phyloP scores from a whole-genome alignment of 768 basidiomycete genomes.

The Lentinula boryana region DNA sequence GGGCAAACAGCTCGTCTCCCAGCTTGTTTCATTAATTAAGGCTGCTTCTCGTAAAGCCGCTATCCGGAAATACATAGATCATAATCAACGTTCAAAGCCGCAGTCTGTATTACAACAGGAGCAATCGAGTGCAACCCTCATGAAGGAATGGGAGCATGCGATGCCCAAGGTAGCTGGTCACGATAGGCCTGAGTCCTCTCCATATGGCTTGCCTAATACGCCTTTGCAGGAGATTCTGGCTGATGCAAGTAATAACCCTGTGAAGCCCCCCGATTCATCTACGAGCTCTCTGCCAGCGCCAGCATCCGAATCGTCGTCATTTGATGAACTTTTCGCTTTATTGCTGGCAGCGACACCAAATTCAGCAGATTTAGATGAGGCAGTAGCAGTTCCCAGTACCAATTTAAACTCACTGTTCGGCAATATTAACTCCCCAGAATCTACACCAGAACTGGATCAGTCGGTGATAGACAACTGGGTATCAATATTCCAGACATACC shows the following conservation, averaged over 20 bases:
- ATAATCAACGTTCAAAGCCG: conserved; percentile 12
- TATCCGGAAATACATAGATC: conserved; percentile 38
- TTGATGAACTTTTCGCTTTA: conserved; percentile 35
- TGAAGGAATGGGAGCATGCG: conserved; percentile 7
- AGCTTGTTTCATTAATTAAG: conserved; percentile 57
- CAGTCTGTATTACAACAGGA: conserved; percentile 3
- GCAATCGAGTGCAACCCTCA: not conserved
- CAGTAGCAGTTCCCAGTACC: not conserved
- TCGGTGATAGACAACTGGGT: conserved; percentile 45
- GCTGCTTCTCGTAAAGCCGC: conserved; percentile 57
- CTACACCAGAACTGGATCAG: conserved; percentile 25
- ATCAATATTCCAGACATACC: conserved; percentile 41
- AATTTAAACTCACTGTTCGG: conserved; percentile 5
- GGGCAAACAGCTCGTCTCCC: conserved; percentile 52
- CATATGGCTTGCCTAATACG: conserved; percentile 21
- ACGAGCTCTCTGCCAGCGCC: not conserved
- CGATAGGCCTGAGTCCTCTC: conserved; percentile 26
- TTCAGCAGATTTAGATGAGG: not conserved
- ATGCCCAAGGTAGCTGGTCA: conserved; percentile 20
- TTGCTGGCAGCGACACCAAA: conserved; percentile 25
- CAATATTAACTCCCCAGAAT: conserved; percentile 4
- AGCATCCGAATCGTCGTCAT: conserved; percentile 15
- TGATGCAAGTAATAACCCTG: not conserved
- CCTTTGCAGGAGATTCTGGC: conserved; percentile 17
- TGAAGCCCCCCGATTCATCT: not conserved